These are phyloP conservation scores for Trichoderma sp. DNA, from an alignment of 2,329 filamentous ascomycete genomes.

Conservation along the genomic window DNA sequence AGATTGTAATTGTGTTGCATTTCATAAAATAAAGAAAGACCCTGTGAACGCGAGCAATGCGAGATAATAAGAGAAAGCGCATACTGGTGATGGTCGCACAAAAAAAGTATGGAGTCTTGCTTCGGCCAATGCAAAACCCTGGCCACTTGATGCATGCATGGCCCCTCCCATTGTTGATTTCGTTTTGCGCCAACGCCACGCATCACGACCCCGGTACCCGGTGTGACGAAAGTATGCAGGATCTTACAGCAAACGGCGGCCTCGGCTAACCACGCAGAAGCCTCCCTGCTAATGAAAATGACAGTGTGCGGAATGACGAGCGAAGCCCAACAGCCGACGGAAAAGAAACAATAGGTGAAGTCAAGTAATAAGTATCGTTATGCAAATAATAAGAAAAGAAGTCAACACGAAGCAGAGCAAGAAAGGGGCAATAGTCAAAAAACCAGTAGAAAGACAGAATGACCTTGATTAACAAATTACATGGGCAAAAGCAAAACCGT, in stretches of 20 bases:
- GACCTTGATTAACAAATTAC: background rate
- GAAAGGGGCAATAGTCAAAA: background rate
- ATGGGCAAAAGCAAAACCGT: background rate
- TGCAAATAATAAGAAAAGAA: background rate
- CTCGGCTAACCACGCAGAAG: background rate
- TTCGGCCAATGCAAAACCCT: conserved; percentile 7
- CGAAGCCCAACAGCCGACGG: background rate
- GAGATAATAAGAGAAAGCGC: background rate
- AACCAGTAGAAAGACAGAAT: background rate
- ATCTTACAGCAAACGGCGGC: background rate
- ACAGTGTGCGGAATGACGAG: background rate
- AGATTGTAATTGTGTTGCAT: background rate
- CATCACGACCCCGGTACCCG: background rate
- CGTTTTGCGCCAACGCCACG: conserved; percentile 3
- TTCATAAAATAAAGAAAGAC: background rate
- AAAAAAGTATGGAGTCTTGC: background rate
- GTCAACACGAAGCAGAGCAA: background rate
- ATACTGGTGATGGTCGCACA: background rate
- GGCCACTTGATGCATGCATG: background rate
- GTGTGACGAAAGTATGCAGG: background rate
- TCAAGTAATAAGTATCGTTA: background rate
- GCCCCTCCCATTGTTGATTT: background rate
- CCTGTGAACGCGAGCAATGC: background rate
- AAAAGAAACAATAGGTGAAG: background rate
- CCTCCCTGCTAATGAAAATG: background rate